A percentile compares a stretch with the other conserved stretches of the same genome.
These are phyloP conservation scores for Pichia cabralensis DNA, from an alignment of 805 yeast genomes.

Conservation along the genomic window DNA sequence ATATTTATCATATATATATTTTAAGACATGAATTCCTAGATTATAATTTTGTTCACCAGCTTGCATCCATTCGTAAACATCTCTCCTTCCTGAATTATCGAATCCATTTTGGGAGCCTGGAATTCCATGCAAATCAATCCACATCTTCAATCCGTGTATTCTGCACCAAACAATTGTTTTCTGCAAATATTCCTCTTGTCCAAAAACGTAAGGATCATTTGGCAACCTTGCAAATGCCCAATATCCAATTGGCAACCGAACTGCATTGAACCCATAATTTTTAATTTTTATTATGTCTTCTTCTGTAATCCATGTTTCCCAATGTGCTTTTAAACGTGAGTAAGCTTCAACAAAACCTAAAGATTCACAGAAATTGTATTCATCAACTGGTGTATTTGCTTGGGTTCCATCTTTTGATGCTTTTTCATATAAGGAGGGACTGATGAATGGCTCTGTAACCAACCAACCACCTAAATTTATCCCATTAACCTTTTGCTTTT, in stretches of 20 bases:
- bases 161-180: constrained; percentile 62
- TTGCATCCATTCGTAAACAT: constrained; percentile 33
- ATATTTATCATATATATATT: constrained; percentile 41
- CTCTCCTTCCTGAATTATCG: constrained; percentile 68
- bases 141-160: constrained; percentile 47
- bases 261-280: constrained; percentile 50
- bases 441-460: constrained; percentile 60
- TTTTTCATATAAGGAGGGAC: constrained; percentile 46
- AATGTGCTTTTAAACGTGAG: constrained; percentile 38
- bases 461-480: constrained; percentile 67
- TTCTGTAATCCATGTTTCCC: constrained; percentile 50
- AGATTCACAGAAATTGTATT: constrained; percentile 39
- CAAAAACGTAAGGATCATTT: constrained; percentile 55
- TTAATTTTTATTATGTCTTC: constrained; percentile 44
- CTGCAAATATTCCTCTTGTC: constrained; percentile 55
- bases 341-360: constrained; percentile 41
- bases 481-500: constrained; percentile 27
- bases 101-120: constrained; percentile 86
- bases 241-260: constrained; percentile 72
- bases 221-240: constrained; percentile 56
- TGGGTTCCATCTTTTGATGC: constrained; percentile 12
- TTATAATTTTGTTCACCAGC: constrained; percentile 32
- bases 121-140: constrained; percentile 72
- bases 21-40: constrained; percentile 40
- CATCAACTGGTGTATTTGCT: constrained; percentile 44